Evolutionary conservation across 192 early-diverging fungal genomes (phyloP).

Genomic region (Chytriomyces hyalinus): DNA sequence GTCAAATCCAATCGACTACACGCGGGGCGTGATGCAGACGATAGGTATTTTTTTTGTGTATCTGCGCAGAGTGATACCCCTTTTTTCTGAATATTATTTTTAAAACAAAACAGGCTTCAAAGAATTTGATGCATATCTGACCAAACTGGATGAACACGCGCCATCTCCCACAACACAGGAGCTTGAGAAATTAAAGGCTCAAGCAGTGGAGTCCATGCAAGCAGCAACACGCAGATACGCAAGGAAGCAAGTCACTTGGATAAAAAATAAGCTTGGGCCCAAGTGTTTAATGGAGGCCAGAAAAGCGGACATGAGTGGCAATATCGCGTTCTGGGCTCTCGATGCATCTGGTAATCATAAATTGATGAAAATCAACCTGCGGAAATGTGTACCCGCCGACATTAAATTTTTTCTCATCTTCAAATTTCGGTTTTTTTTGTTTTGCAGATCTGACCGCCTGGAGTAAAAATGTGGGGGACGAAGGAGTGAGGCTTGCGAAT

Average conservation of each 20-base stretch:
- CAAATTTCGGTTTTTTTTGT: too few relatives aligned
- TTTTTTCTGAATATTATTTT: too few relatives aligned
- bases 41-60: slow-evolving; percentile 55
- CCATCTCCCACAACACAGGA: slow-evolving; percentile 31
- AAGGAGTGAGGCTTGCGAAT: slow-evolving; percentile 27
- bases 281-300: slow-evolving; percentile 11
- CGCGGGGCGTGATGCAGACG: slow-evolving; percentile 75
- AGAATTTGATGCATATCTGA: slow-evolving; percentile 80
- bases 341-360: slow-evolving; percentile 57
- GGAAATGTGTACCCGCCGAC: too few relatives aligned
- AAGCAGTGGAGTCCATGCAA: slow-evolving; percentile 85
- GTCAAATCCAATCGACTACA: slow-evolving; percentile 38
- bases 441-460: slow-evolving; percentile 53
- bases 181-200: slow-evolving; percentile 48
- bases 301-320: not conserved
- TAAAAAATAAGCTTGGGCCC: slow-evolving; percentile 70
- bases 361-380: too few relatives aligned
- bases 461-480: slow-evolving; percentile 59
- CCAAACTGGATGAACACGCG: slow-evolving; percentile 37
- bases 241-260: slow-evolving; percentile 79
- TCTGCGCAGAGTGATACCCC: slow-evolving; percentile 13
- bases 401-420: too few relatives aligned
- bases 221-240: slow-evolving; percentile 87
- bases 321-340: slow-evolving; percentile 49
- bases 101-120: slow-evolving; percentile 69